Evolutionary conservation across 805 yeast species (phyloP).

Genomic region (Candida patagonica): DNA sequence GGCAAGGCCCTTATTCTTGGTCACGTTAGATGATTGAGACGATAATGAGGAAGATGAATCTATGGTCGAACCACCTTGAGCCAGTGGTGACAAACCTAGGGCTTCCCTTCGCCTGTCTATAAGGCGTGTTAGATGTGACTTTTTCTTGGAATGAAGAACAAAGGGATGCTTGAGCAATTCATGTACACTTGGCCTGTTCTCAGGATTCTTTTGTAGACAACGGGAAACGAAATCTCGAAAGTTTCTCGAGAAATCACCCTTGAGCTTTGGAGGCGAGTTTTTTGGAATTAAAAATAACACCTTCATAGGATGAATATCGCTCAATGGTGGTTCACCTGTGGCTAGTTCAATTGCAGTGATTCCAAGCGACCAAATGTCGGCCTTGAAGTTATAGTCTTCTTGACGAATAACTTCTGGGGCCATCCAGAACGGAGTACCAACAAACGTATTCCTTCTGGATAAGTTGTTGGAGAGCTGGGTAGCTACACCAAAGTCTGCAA

Average conservation of each 20-base stretch:
- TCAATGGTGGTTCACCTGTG: slow-evolving; percentile 61
- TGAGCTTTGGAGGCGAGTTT: slow-evolving; percentile 37
- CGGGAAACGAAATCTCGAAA: slow-evolving; percentile 59
- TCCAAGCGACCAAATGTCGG: slow-evolving; percentile 76
- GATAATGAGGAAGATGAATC: background rate
- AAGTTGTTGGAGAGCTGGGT: slow-evolving; percentile 58
- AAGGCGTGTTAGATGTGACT: slow-evolving; percentile 29
- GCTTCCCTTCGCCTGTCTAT: slow-evolving; percentile 22
- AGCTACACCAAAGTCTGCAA: slow-evolving; percentile 96
- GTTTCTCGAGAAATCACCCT: slow-evolving; percentile 32
- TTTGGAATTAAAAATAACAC: slow-evolving; percentile 44
- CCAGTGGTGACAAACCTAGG: background rate
- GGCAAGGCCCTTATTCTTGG: no score
- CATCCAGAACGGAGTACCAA: slow-evolving; percentile 80
- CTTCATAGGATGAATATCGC: slow-evolving; percentile 46
- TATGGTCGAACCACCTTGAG: background rate
- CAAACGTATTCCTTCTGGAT: slow-evolving; percentile 38
- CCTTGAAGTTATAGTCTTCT: slow-evolving; percentile 59
- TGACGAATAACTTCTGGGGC: slow-evolving; percentile 97
- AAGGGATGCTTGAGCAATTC: slow-evolving; percentile 58
- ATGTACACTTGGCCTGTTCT: slow-evolving; percentile 53
- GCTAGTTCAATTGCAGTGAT: slow-evolving; percentile 69
- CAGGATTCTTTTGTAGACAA: slow-evolving; percentile 68
- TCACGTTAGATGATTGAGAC: background rate
- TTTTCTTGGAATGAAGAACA: slow-evolving; percentile 35